Evolutionary conservation across 2,329 filamentous ascomycete genomes (phyloP), one percentile per base, ranked within the genome.

Genomic region (Botrytis deweyae): DNA sequence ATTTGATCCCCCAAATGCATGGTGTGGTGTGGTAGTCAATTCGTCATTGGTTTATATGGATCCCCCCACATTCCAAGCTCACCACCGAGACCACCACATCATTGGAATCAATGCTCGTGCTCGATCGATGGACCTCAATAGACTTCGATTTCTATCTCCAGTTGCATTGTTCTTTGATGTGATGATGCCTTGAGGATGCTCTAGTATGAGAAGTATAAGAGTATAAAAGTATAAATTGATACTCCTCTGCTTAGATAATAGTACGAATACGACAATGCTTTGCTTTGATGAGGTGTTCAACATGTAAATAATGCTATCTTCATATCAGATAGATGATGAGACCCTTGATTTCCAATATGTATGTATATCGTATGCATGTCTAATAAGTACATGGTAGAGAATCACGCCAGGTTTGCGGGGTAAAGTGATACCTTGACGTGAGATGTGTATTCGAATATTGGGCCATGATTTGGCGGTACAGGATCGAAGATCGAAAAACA

Each of bases 371-470:
- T 8, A 49, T 25, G 46, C 46, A 25, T 49, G 9, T 49, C 46
- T 49, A 25, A 22, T 12, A 12, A 49, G 46, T 25, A 52, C 49
- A n/a, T n/a, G 25, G 49, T n/a, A 16, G 25, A 9, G n/a, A 67
- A 52, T 55, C 65, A 67, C 49, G 65, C 25, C 44, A 67, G 46
- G 46, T 20, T 14, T 18, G 65, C 65, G 65, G 65, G 65, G 65
- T 67, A 67, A n/a, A 52, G 49, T 55, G 49, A n/a, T 16, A n/a
- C 25, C 25, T 62, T 62, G 44, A 36, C 44, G 22, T n/a, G 44
- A 52, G 7, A 46, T 67, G 49, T n/a, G 49, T n/a, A 55, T 9
- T n/a, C 22, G 25, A n/a, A 14, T 7, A 14, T n/a, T 55, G n/a
- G 49, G 25, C 49, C 25, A 1, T 44, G 62, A 65, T 29, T 65